A percentile compares a stretch with the other conserved stretches of the same genome.
These are phyloP conservation scores for Diphasiastrum complanatum DNA, from an alignment of 83 land plant genomes.

Conservation along the genomic window DNA sequence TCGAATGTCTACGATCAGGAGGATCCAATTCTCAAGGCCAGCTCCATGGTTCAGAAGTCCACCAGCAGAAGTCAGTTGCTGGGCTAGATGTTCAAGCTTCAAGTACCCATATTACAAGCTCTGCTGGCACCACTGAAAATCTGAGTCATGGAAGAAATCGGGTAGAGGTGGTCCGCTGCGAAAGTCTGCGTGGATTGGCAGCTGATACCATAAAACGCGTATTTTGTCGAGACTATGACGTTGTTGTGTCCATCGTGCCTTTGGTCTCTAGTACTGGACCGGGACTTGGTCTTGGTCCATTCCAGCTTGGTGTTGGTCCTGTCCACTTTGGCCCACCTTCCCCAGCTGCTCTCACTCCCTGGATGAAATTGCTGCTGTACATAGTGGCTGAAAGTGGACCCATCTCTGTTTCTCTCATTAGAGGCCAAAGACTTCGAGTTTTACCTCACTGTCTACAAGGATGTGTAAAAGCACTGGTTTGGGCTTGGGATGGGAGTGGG, in stretches of 20 bases:
- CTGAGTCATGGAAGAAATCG: no score
- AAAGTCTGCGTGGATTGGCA: background rate
- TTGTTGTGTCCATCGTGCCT: constrained; percentile 1
- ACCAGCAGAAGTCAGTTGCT: no score
- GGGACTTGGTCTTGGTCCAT: background rate
- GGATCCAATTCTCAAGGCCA: no score
- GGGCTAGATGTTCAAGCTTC: no score
- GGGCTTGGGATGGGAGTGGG: constrained; percentile 6
- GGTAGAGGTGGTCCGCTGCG: constrained; percentile 4
- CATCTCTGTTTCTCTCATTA: background rate
- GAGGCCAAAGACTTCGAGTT: constrained; percentile 1
- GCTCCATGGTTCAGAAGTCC: no score
- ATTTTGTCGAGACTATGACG: background rate
- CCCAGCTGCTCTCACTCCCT: constrained; percentile 2
- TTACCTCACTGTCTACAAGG: background rate
- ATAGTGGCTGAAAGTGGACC: background rate
- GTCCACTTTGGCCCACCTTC: constrained; percentile 8
- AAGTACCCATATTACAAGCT: no score
- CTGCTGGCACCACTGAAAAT: no score
- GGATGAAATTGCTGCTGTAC: constrained; percentile 7
- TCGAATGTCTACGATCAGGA: constrained; percentile 85
- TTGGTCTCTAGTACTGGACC: background rate
- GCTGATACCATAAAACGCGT: background rate
- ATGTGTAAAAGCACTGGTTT: background rate
- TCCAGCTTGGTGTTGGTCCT: no score